phyloP scores from a whole-genome alignment of 2,329 filamentous ascomycete species.

The Curvularia spicifera region DNA sequence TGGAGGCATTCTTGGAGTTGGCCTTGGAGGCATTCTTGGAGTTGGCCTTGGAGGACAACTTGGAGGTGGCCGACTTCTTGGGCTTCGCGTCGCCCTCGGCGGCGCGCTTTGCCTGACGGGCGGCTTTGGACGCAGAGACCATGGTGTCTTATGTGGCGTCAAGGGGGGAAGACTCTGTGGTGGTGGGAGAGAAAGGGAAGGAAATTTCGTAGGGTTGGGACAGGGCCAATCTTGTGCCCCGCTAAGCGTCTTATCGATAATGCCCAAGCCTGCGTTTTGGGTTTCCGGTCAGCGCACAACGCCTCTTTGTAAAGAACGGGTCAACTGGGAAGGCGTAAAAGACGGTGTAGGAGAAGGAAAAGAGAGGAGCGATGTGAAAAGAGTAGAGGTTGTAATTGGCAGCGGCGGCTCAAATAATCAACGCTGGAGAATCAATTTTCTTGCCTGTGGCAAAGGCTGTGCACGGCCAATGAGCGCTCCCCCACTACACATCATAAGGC shows the following conservation, averaged over 20 bases:
- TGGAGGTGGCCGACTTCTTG: slow-evolving; percentile 76
- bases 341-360: slow-evolving; percentile 7
- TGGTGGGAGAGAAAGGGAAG: slow-evolving; percentile 29
- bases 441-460: slow-evolving; percentile 27
- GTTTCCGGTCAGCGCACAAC: slow-evolving; percentile 16
- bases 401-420: slow-evolving; percentile 21
- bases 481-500: slow-evolving; percentile 27
- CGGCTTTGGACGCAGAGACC: slow-evolving; percentile 73
- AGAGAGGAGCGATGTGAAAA: slow-evolving; percentile 3
- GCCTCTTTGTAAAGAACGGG: slow-evolving; percentile 22
- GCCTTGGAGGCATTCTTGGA: slow-evolving; percentile 56
- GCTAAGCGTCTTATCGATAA: slow-evolving; percentile 31
- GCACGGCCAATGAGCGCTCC: slow-evolving; percentile 29
- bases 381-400: slow-evolving; percentile 3
- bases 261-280: slow-evolving; percentile 16
- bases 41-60: slow-evolving; percentile 62
- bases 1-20: slow-evolving; percentile 55
- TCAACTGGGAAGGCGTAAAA: slow-evolving; percentile 14
- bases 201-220: slow-evolving; percentile 35
- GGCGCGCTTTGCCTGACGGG: slow-evolving; percentile 69
- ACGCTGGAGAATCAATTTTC: slow-evolving; percentile 32
- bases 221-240: slow-evolving; percentile 30
- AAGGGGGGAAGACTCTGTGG: slow-evolving; percentile 22
- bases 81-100: slow-evolving; percentile 68
- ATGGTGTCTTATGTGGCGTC: slow-evolving; percentile 52